Evolutionary conservation across 345 rosid genomes (phyloP).

Genomic region (Theobroma cacao): DNA sequence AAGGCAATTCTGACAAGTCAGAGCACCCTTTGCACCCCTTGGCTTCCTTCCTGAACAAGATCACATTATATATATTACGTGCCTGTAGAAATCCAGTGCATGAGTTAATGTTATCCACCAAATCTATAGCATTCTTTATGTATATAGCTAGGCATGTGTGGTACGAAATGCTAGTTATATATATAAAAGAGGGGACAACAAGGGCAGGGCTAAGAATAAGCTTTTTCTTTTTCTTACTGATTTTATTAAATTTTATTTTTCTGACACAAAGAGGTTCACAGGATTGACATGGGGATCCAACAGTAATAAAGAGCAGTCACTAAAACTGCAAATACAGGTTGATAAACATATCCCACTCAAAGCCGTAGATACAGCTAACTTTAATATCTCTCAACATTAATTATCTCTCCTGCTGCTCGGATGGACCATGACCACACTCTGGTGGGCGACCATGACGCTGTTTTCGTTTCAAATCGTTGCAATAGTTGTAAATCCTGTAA

Average conservation of each 20-base stretch:
- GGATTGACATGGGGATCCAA: slow-evolving; percentile 1
- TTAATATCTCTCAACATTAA: slow-evolving; percentile 9
- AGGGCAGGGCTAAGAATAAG: too few relatives aligned
- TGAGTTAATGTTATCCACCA: too few relatives aligned
- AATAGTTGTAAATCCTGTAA: slow-evolving; percentile 39
- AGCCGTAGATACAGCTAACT: background rate
- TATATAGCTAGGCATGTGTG: too few relatives aligned
- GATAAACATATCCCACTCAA: background rate
- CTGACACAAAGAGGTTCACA: slow-evolving; percentile 1
- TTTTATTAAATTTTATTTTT: background rate
- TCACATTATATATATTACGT: too few relatives aligned
- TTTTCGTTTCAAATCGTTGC: slow-evolving; percentile 13
- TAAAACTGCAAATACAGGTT: background rate
- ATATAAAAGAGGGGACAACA: too few relatives aligned
- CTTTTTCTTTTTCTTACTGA: too few relatives aligned
- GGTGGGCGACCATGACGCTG: slow-evolving; percentile 5
- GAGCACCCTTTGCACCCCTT: too few relatives aligned
- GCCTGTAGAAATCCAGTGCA: too few relatives aligned
- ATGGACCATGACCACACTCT: slow-evolving; percentile 6
- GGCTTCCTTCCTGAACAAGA: too few relatives aligned
- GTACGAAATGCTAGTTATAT: too few relatives aligned
- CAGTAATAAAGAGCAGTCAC: background rate
- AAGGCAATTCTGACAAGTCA: too few relatives aligned
- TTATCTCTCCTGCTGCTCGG: background rate
- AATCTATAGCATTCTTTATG: too few relatives aligned